Percentiles rank a stretch among this genome's conserved stretches.
phyloP scores from a whole-genome alignment of 345 rosid genomes.

The thale cress (Arabidopsis thaliana) region TAIR10.1 NC_003074.8:19171001-19171500 shows the following conservation, averaged over 20 bases:
- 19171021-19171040: slow-evolving; percentile 39
- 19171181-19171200: not conserved
- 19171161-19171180: not conserved
- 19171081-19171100: not conserved
- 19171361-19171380: not conserved
- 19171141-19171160: not conserved
- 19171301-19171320: not conserved
- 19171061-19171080: slow-evolving; percentile 5
- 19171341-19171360: not conserved
- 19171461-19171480: not conserved
- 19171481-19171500: not conserved
- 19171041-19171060: slow-evolving; percentile 33
- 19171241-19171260: not conserved
- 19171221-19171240: not conserved
- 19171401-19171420: not conserved
- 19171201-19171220: not conserved
- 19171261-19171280: not conserved
- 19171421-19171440: not conserved
- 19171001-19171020: slow-evolving; percentile 38
- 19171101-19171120: slow-evolving; percentile 2
- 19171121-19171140: not conserved
- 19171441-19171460: not conserved
- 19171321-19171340: not conserved
- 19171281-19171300: not conserved
- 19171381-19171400: not conserved